Conservation (phyloP, 192 early-diverging fungal genomes). For the Anaeromyces robustus region DNA sequence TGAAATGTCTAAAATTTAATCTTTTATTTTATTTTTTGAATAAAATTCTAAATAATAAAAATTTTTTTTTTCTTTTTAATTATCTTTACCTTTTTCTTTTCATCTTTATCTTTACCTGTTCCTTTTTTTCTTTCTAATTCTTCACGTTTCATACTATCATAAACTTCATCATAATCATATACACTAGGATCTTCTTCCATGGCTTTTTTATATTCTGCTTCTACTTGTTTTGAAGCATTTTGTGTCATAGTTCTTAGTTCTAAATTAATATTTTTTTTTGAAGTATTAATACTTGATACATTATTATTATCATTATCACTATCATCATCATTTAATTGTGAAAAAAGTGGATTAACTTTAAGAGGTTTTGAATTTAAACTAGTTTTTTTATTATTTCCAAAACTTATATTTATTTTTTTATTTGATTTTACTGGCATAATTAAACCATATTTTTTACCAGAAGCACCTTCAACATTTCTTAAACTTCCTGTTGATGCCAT, state of each 20-base stretch:
- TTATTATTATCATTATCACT: not conserved
- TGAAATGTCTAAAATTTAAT: too few species aligned
- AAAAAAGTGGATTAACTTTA: not conserved
- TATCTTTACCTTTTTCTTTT: conserved; percentile 17
- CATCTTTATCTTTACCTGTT: conserved; percentile 23
- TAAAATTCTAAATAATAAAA: too few species aligned
- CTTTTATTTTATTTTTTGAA: too few species aligned
- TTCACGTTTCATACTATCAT: conserved; percentile 54
- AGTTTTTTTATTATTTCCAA: not conserved
- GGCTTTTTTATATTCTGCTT: conserved; percentile 31
- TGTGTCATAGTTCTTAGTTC: not conserved
- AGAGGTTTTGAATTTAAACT: not conserved
- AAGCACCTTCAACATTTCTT: not conserved
- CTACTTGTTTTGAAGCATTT: not conserved
- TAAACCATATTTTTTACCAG: not conserved
- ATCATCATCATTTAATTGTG: not conserved
- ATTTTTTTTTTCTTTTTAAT: too few species aligned
- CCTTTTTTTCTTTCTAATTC: conserved; percentile 24
- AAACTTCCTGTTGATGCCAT: not conserved
- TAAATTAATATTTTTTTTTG: not conserved
- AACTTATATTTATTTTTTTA: not conserved
- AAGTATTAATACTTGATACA: not conserved
- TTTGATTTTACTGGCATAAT: not conserved
- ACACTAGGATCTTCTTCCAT: conserved; percentile 50
- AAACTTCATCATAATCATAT: conserved; percentile 66